Base-by-base conservation (phyloP, 176 grass and related monocot species). In the Pontederia paniculata region DNA sequence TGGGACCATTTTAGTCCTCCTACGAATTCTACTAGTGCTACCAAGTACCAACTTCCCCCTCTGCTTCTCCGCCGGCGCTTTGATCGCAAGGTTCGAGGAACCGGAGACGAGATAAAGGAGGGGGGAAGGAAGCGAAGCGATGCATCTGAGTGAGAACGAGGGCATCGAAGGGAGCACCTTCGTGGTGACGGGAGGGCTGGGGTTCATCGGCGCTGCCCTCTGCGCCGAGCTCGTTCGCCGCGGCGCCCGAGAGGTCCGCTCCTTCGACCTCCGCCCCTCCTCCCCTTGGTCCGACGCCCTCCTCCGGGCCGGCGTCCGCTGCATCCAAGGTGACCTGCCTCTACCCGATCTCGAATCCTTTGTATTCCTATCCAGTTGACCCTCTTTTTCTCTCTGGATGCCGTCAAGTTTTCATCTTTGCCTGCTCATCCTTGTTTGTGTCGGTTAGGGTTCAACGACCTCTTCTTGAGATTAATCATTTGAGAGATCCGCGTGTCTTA, bases 111-210 rank as follows among this genome's bases (percentile, higher is more conserved):
- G n/a, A n/a, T n/a, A 1, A 14, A 17, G 9, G 48, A 58, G 15
- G 12, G 46, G 16, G 44, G 21, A 16, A 15, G 20, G 22, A 42
- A 19, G 44, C 51, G 42, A 44, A 8, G 2, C 0, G 58, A 87
- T 97, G 91, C 85, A 88, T 83, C 81, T 84, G 62, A 89, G 85
- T 61, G 77, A 48, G 80, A 77, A 86, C 61, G 81, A 81, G 77
- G 91, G 82, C 55, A 78, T 90, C 66, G 82, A 84, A 72, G 86
- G 82, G 52, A 28, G 59, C 44, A 76, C 73, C 76, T 96, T 76
- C 73, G 82, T 65, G 43, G 91, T 96, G 67, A 96, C 80, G 9
- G 91, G 86, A 54, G 86, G 91, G 16, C 68, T 72, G 73, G 86
- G 91, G 16, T 90, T 89, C 70, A 76, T 95, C 7, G 89, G 85